Percentiles rank a stretch among this genome's conserved stretches.
phyloP scores from a whole-genome alignment of 257 asterid genomes.

The Avicennia marina region DNA sequence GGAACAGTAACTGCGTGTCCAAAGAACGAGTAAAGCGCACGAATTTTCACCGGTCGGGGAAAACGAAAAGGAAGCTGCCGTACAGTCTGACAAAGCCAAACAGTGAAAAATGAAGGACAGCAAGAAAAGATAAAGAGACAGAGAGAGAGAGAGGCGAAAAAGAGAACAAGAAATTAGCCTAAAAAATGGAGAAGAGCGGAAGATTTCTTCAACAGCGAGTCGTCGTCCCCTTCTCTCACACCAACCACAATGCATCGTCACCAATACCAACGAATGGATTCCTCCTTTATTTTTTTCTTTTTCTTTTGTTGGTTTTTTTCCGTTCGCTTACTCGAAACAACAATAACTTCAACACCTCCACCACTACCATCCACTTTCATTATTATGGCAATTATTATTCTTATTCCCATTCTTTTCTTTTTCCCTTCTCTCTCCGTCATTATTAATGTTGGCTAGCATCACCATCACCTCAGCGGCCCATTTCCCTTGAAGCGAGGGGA shows the following conservation, averaged over 20 bases:
- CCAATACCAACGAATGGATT: conserved; percentile 56
- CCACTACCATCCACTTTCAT: conserved; percentile 51
- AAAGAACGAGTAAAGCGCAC: too few species aligned
- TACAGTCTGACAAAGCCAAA: too few species aligned
- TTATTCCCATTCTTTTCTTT: conserved; percentile 24
- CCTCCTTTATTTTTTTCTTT: conserved; percentile 24
- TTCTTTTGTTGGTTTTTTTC: neutral
- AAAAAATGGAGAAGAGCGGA: conserved; percentile 26
- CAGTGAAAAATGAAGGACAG: too few species aligned
- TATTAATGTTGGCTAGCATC: conserved; percentile 28
- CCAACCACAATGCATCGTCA: conserved; percentile 29
- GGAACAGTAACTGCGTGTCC: too few species aligned
- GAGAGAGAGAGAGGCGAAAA: conserved; percentile 9
- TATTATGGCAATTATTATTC: conserved; percentile 46
- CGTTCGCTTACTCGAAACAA: conserved; percentile 42
- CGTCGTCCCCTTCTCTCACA: conserved; percentile 36
- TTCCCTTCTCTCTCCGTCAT: conserved; percentile 26
- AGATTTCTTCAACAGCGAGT: too few species aligned
- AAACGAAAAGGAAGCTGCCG: too few species aligned
- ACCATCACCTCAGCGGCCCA: too few species aligned
- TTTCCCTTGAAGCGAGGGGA: conserved; percentile 22
- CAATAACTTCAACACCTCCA: conserved; percentile 45
- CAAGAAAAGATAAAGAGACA: conserved; percentile 10
- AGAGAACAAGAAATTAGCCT: conserved; percentile 19
- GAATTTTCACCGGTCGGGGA: too few species aligned